phyloP scores from a whole-genome alignment of 345 rosid species.

The Ricinus communis region DNA sequence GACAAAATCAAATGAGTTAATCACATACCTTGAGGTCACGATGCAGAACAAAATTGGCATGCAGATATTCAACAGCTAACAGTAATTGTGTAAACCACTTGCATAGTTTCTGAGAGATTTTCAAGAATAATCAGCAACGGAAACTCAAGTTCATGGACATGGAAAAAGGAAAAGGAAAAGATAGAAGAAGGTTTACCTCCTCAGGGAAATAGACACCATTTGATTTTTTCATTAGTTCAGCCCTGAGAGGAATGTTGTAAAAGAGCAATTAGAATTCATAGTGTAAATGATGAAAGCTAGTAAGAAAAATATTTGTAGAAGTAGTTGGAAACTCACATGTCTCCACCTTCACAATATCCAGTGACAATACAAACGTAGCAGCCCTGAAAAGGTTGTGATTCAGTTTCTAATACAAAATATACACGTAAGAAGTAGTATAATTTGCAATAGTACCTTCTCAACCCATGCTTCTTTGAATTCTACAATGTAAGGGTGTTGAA shows the following conservation, averaged over 20 bases:
- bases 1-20: conserved; percentile 11
- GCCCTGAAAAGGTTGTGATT: conserved; percentile 44
- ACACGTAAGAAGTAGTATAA: not conserved
- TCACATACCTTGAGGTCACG: conserved; percentile 83
- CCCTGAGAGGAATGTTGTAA: conserved; percentile 48
- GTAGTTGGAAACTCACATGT: conserved; percentile 67
- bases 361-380: conserved; percentile 98
- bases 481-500: conserved; percentile 91
- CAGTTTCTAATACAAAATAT: not conserved
- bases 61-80: conserved; percentile 92
- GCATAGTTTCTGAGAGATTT: conserved; percentile 72
- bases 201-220: conserved; percentile 89
- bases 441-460: conserved; percentile 55
- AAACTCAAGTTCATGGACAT: not conserved
- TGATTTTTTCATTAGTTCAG: conserved; percentile 89
- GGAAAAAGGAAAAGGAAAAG: not conserved
- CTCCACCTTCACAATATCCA: conserved; percentile 99
- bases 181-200: conserved; percentile 48
- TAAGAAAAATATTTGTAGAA: not conserved
- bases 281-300: conserved; percentile 14
- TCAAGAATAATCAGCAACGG: conserved; percentile 14
- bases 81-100: conserved; percentile 93
- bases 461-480: conserved; percentile 99
- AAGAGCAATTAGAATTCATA: conserved; percentile 1
- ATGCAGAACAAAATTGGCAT: conserved; percentile 92